Base-by-base conservation (phyloP, 352 stramenopile species). In the Phytophthora cactorum region DNA sequence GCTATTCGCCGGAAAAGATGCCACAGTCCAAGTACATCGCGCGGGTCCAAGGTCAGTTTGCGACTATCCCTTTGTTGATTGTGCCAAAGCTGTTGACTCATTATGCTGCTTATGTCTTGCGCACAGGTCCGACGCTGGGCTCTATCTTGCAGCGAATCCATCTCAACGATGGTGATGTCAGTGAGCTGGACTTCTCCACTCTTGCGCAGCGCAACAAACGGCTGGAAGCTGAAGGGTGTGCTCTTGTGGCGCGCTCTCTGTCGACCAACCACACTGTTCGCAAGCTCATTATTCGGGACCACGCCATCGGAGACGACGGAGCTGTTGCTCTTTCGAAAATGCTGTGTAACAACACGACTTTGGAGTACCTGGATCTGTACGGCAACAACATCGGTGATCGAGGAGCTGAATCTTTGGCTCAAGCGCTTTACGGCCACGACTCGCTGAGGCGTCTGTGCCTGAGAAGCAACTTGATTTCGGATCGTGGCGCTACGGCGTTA, bases 341-440 rank as follows among this genome's bases (percentile, higher is more conserved):
- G 84, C 64, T 92, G 47, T 84, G 83, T 49, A 74, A 69, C 59
- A 94, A 92, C 70, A 70, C 73, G 29, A 92, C 84, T 38, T 58
- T 94, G 17, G 71, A 91, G 66, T 81, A 81, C 51, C 61, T 95
- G 54, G 82, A 93, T 36, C 39, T 95, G 31, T 87, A 79, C 43
- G 77, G 82, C 46, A 93, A 93, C 68, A 68, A 74, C 28, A 92
- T 95, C 63, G 79, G 80, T 22, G 85, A 92, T 59, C 73, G 60
- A 14, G 87, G 87, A 15, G 83, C 59, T 3, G 66, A 89, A 32
- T 77, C 77, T 29, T 49, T 95, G 12, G 85, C 87, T 17, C 74
- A 91, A 25, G 87, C 81, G 10, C 68, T 95, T 5, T 91, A 91
- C 49, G 84, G 82, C 51, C 82, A 95, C 61, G 84, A 89, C 53